Percentiles rank a stretch among this genome's conserved stretches.
These are phyloP conservation scores for Cladophialophora chaetospira DNA, from an alignment of 2,329 filamentous ascomycete species.

Conservation along the genomic window DNA sequence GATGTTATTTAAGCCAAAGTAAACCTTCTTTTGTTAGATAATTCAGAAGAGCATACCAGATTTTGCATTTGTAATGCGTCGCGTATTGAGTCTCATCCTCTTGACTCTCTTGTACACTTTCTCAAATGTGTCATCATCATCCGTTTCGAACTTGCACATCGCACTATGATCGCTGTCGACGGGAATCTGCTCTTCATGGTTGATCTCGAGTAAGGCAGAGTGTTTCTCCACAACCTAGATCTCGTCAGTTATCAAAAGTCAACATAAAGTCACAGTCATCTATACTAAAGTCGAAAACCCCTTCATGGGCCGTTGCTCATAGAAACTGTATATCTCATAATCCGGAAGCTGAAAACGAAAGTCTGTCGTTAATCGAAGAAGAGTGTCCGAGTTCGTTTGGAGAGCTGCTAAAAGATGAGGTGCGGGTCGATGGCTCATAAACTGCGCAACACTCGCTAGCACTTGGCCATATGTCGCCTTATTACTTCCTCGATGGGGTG, in stretches of 20 bases:
- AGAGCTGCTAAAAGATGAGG: slow-evolving; percentile 36
- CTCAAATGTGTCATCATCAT: slow-evolving; percentile 12
- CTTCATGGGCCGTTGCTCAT: slow-evolving; percentile 33
- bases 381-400: slow-evolving; percentile 30
- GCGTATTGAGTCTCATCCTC: no score
- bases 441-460: slow-evolving; percentile 38
- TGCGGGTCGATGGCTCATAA: slow-evolving; percentile 38
- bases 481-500: slow-evolving; percentile 40
- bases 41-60: no score
- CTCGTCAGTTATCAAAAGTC: no score
- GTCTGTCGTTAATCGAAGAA: slow-evolving; percentile 36
- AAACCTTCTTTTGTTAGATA: no score
- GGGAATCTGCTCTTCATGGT: slow-evolving; percentile 41
- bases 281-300: slow-evolving; percentile 18
- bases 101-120: slow-evolving; percentile 14
- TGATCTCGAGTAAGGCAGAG: slow-evolving; percentile 39
- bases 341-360: slow-evolving; percentile 41
- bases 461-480: slow-evolving; percentile 37
- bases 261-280: no score
- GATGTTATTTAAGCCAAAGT: no score
- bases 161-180: slow-evolving; percentile 41
- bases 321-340: slow-evolving; percentile 40
- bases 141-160: slow-evolving; percentile 37
- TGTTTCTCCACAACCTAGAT: slow-evolving; percentile 43
- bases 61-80: no score